Percentiles rank a stretch among this genome's conserved stretches.
phyloP scores from a whole-genome alignment of 371 early-diverging fungal genomes.

The Cokeromyces recurvatus region DNA sequence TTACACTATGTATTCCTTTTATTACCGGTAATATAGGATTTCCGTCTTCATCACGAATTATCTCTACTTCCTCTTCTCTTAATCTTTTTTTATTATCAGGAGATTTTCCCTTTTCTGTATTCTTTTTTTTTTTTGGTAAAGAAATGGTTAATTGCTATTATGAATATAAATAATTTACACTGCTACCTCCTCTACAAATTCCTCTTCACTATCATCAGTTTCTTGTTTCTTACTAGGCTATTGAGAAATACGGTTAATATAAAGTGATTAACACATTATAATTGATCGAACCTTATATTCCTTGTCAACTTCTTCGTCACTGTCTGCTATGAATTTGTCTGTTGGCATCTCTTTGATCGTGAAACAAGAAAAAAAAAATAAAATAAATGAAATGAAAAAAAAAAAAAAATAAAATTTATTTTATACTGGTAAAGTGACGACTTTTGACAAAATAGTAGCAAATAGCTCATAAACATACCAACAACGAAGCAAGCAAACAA shows the following conservation, averaged over 20 bases:
- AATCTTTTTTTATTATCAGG: background rate
- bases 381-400: no score
- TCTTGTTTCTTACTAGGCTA: background rate
- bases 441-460: no score
- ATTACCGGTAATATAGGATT: constrained; percentile 1
- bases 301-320: no score
- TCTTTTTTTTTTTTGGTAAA: background rate
- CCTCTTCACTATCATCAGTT: background rate
- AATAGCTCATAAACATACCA: no score
- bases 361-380: no score
- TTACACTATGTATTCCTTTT: background rate
- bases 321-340: no score
- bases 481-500: no score
- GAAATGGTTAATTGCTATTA: background rate
- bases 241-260: background rate
- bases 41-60: background rate
- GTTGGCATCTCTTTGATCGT: no score
- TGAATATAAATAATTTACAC: background rate
- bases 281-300: background rate
- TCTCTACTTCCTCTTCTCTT: background rate
- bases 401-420: no score
- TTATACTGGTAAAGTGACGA: no score
- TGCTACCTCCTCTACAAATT: constrained; percentile 6
- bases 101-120: background rate
- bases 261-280: background rate